These are phyloP conservation scores for Boeremia lycopersici DNA, from an alignment of 2,329 filamentous ascomycete species.

Conservation along the genomic window DNA sequence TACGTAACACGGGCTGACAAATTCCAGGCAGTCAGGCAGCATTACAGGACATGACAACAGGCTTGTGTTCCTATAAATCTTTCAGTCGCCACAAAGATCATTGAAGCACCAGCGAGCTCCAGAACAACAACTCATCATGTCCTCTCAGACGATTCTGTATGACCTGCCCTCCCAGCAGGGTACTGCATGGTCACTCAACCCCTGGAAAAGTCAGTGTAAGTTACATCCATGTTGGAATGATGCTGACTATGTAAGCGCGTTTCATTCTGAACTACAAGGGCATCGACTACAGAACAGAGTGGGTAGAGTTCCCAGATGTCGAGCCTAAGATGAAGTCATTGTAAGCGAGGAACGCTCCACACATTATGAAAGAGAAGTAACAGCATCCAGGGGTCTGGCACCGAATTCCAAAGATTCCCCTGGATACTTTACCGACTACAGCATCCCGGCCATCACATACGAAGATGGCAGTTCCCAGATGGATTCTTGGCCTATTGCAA, in stretches of 20 bases:
- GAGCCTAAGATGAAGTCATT: conserved; percentile 60
- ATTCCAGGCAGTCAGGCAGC: neutral
- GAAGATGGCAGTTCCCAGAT: conserved; percentile 65
- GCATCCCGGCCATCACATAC: conserved; percentile 62
- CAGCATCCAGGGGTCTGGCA: conserved; percentile 47
- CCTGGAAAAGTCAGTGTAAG: conserved; percentile 67
- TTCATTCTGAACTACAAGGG: conserved; percentile 71
- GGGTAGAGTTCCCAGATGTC: conserved; percentile 72
- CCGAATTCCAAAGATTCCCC: conserved; percentile 50
- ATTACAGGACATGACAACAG: neutral
- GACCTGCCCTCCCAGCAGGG: conserved; percentile 65
- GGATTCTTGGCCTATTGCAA: conserved; percentile 68
- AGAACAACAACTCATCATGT: conserved; percentile 18
- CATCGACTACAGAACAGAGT: conserved; percentile 70
- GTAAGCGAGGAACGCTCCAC: conserved; percentile 45
- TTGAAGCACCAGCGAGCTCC: neutral
- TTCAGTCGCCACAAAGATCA: neutral
- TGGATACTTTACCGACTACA: conserved; percentile 53
- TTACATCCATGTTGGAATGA: too few relatives aligned
- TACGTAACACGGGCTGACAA: conserved; percentile 1
- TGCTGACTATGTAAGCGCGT: conserved; percentile 56
- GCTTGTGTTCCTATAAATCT: neutral
- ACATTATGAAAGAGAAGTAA: neutral
- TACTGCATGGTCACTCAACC: conserved; percentile 68
- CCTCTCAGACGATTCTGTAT: conserved; percentile 60